phyloP scores from a whole-genome alignment of 805 yeast species.

The Candida dajiaensis region DNA sequence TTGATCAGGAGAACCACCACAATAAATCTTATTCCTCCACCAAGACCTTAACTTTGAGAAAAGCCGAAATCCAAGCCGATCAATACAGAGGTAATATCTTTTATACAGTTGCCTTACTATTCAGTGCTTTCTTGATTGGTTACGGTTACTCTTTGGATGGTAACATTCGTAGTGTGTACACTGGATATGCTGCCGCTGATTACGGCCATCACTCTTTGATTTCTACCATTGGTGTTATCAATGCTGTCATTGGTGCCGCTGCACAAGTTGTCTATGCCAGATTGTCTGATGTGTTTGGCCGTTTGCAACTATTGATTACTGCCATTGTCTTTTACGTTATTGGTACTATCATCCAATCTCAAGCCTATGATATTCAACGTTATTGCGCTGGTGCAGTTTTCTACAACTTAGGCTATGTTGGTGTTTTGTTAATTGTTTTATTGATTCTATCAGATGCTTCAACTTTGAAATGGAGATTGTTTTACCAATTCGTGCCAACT shows the following conservation, averaged over 20 bases:
- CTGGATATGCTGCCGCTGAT: conserved; percentile 49
- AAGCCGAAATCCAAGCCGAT: conserved; percentile 42
- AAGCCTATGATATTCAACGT: conserved; percentile 48
- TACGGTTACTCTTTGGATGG: conserved; percentile 53
- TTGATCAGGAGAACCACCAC: not conserved
- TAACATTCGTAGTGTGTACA: conserved; percentile 41
- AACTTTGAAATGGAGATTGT: conserved; percentile 63
- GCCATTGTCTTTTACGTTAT: conserved; percentile 50
- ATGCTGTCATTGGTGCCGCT: conserved; percentile 59
- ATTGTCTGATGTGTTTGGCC: conserved; percentile 61
- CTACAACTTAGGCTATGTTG: conserved; percentile 53
- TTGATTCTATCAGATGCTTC: conserved; percentile 64
- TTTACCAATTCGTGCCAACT: conserved; percentile 59
- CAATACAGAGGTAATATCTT: conserved; percentile 32
- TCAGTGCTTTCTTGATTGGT: conserved; percentile 43
- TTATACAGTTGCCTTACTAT: conserved; percentile 31
- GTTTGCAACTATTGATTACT: conserved; percentile 44
- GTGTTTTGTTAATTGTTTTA: conserved; percentile 50
- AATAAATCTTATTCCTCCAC: conserved; percentile 2
- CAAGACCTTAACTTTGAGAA: conserved; percentile 41
- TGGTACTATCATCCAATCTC: conserved; percentile 61
- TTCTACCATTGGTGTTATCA: conserved; percentile 54
- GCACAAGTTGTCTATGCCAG: conserved; percentile 61
- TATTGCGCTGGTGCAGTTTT: conserved; percentile 63
- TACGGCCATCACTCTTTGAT: conserved; percentile 48